Conservation (phyloP, 108 stramenopile species). For the Craspedostauros australis region DNA sequence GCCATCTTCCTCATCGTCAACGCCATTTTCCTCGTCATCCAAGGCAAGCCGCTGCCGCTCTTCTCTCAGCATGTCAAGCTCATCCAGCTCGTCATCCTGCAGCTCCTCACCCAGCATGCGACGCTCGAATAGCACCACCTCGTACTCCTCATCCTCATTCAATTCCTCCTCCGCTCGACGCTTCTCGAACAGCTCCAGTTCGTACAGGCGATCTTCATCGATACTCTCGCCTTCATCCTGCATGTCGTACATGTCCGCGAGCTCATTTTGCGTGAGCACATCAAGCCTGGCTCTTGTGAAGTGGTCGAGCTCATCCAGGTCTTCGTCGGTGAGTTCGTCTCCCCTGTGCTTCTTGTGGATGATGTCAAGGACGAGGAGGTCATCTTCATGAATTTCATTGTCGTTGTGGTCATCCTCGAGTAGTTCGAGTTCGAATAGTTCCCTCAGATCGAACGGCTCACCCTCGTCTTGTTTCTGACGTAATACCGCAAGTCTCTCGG, state of each 20-base stretch:
- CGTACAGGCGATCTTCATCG: conserved; percentile 15
- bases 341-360: too few relatives aligned
- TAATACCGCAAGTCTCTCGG: too few relatives aligned
- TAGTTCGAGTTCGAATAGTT: too few relatives aligned
- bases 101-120: conserved; percentile 6
- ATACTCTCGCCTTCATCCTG: conserved; percentile 9
- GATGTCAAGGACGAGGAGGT: too few relatives aligned
- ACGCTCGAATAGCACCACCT: conserved; percentile 12
- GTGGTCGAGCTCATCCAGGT: too few relatives aligned
- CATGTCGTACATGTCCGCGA: conserved; percentile 1
- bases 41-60: background rate
- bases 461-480: too few relatives aligned
- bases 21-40: background rate
- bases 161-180: conserved; percentile 3
- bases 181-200: conserved; percentile 11
- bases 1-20: background rate
- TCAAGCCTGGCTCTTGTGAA: too few relatives aligned
- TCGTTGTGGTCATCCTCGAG: too few relatives aligned
- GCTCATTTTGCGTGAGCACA: conserved; percentile 7
- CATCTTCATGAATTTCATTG: too few relatives aligned
- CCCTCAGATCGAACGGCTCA: too few relatives aligned
- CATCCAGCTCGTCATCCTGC: conserved; percentile 8
- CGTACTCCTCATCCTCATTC: conserved; percentile 9
- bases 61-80: conserved; percentile 9
- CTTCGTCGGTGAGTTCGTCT: too few relatives aligned